Percentiles rank a stretch among this genome's conserved stretches.
Conservation (phyloP, 2,329 filamentous ascomycete genomes). For the Claviceps arundinis region DNA sequence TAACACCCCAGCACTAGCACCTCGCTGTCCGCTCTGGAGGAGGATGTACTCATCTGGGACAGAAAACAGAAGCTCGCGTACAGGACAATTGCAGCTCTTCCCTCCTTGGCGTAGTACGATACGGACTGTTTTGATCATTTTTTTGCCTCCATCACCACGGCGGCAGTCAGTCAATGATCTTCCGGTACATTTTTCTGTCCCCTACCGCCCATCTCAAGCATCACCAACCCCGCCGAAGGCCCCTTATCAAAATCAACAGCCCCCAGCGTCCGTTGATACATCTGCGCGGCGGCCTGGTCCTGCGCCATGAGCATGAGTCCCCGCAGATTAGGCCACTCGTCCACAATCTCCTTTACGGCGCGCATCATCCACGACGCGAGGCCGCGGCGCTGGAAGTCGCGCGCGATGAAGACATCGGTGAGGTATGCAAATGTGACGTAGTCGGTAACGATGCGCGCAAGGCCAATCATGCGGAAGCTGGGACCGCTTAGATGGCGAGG, state of each 20-base stretch:
- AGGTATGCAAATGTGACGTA: slow-evolving; percentile 53
- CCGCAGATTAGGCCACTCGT: slow-evolving; percentile 45
- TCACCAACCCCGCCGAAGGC: slow-evolving; percentile 23
- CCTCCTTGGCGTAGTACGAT: background rate
- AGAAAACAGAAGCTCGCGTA: background rate
- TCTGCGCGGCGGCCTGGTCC: slow-evolving; percentile 22
- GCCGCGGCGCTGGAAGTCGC: slow-evolving; percentile 45
- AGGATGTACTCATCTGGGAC: background rate
- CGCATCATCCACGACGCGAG: slow-evolving; percentile 52
- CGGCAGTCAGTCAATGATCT: slow-evolving; percentile 11
- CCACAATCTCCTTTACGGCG: slow-evolving; percentile 42
- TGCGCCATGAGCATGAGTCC: slow-evolving; percentile 42
- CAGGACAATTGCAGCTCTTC: too few relatives aligned
- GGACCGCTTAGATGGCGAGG: slow-evolving; percentile 18
- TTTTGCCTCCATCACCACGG: background rate
- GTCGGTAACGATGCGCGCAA: slow-evolving; percentile 52
- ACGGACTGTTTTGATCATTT: background rate
- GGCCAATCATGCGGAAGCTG: slow-evolving; percentile 24
- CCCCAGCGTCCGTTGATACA: slow-evolving; percentile 36
- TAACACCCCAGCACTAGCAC: too few relatives aligned
- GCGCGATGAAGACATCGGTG: slow-evolving; percentile 54
- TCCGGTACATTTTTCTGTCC: slow-evolving; percentile 21
- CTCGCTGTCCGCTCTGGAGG: too few relatives aligned
- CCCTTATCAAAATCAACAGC: slow-evolving; percentile 30
- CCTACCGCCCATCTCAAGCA: slow-evolving; percentile 28